phyloP scores from a whole-genome alignment of 2,329 filamentous ascomycete species.

The Drechslera avenae region DNA sequence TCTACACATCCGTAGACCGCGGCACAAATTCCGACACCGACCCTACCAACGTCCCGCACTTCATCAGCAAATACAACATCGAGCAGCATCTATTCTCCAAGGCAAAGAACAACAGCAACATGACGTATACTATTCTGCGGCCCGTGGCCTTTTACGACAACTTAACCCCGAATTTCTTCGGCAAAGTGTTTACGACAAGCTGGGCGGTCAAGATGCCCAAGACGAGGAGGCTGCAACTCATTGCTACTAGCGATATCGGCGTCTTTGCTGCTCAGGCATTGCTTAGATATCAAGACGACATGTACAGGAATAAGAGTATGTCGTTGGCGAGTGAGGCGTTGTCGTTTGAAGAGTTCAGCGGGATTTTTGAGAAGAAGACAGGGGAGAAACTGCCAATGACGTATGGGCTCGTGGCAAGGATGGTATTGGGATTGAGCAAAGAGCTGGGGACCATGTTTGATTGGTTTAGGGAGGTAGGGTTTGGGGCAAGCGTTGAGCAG shows the following conservation, averaged over 20 bases:
- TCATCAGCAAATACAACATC: constrained; percentile 64
- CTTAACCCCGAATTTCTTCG: constrained; percentile 51
- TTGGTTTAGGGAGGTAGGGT: constrained; percentile 55
- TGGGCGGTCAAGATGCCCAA: constrained; percentile 42
- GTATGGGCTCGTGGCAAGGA: constrained; percentile 43
- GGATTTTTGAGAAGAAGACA: constrained; percentile 52
- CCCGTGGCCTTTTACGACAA: constrained; percentile 67
- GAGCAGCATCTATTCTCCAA: constrained; percentile 61
- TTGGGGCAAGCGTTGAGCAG: constrained; percentile 50
- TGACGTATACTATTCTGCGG: constrained; percentile 64
- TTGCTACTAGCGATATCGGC: constrained; percentile 54
- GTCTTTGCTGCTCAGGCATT: constrained; percentile 55
- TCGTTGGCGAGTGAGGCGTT: constrained; percentile 58
- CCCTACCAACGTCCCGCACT: constrained; percentile 64
- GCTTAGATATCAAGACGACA: constrained; percentile 46
- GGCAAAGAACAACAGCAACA: constrained; percentile 47
- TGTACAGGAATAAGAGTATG: constrained; percentile 43
- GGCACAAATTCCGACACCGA: constrained; percentile 53
- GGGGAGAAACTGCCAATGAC: constrained; percentile 51
- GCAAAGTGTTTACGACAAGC: constrained; percentile 53
- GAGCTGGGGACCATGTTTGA: constrained; percentile 52
- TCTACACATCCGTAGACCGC: constrained; percentile 47
- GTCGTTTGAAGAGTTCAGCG: constrained; percentile 47
- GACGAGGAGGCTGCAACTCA: constrained; percentile 41
- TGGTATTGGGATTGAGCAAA: constrained; percentile 42